Conservation (phyloP, 352 stramenopile genomes). For the Thalassiosira sp. region DNA sequence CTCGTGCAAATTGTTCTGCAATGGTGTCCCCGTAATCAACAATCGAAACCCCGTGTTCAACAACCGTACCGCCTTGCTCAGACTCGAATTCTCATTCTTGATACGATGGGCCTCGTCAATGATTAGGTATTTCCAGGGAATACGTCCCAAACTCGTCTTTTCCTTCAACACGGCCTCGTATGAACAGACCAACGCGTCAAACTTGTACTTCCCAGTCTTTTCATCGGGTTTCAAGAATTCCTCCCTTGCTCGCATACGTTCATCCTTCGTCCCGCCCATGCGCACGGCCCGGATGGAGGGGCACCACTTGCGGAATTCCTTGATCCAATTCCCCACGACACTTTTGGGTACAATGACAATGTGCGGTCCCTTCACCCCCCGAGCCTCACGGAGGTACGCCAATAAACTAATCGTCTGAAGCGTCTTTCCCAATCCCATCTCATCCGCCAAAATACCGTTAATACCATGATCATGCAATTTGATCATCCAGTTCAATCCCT, state of each 20-base stretch:
- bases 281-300: conserved; percentile 93
- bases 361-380: conserved; percentile 85
- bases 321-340: conserved; percentile 97
- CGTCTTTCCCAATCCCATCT: conserved; percentile 96
- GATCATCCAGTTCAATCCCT: conserved; percentile 98
- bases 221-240: conserved; percentile 68
- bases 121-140: conserved; percentile 85
- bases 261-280: conserved; percentile 94
- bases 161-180: conserved; percentile 94
- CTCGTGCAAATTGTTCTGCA: conserved; percentile 97
- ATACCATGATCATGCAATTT: conserved; percentile 98
- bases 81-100: conserved; percentile 97
- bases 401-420: conserved; percentile 99
- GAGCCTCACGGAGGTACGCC: conserved; percentile 73
- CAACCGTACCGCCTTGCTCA: conserved; percentile 83
- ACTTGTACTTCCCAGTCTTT: conserved; percentile 77
- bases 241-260: conserved; percentile 87
- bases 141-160: conserved; percentile 80
- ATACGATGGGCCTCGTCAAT: conserved; percentile 98
- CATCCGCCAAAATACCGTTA: conserved; percentile 97
- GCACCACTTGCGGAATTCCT: conserved; percentile 95
- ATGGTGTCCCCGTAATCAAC: conserved; percentile 95
- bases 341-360: conserved; percentile 97
- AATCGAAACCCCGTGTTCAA: conserved; percentile 83
- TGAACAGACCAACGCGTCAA: conserved; percentile 95